These are phyloP conservation scores for Halophytophthora batemanensis DNA, from an alignment of 352 stramenopile species.

Conservation along the genomic window DNA sequence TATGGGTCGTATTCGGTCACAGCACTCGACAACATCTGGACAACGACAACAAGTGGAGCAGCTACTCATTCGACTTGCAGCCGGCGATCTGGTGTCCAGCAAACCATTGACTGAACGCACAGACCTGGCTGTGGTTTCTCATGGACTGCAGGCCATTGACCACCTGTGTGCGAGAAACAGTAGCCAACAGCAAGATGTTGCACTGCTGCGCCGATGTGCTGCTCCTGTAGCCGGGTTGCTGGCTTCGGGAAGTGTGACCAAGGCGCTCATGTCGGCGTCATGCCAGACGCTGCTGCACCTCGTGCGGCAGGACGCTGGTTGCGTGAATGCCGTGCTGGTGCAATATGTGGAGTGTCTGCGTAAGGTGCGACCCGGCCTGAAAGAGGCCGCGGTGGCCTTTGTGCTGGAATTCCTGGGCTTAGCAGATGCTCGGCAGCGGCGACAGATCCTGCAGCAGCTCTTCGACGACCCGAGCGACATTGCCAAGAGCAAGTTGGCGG, in stretches of 20 bases:
- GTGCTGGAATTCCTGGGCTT: slow-evolving; percentile 71
- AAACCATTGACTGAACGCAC: slow-evolving; percentile 20
- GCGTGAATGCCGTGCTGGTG: slow-evolving; percentile 32
- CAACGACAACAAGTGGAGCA: slow-evolving; percentile 56
- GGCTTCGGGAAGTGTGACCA: slow-evolving; percentile 41
- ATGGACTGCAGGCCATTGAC: slow-evolving; percentile 41
- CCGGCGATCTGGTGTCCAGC: slow-evolving; percentile 6
- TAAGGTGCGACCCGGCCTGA: slow-evolving; percentile 40
- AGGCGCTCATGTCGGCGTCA: slow-evolving; percentile 50
- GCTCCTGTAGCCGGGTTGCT: slow-evolving; percentile 39
- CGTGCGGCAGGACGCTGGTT: slow-evolving; percentile 48
- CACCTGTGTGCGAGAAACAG: slow-evolving; percentile 44
- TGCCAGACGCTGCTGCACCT: slow-evolving; percentile 68
- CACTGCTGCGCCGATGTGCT: slow-evolving; percentile 43
- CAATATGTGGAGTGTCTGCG: slow-evolving; percentile 52
- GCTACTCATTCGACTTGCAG: slow-evolving; percentile 32
- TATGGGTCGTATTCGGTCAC: slow-evolving; percentile 35
- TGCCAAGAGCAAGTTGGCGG: slow-evolving; percentile 67
- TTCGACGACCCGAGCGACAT: slow-evolving; percentile 76
- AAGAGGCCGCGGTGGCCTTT: slow-evolving; percentile 59
- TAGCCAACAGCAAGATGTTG: slow-evolving; percentile 29
- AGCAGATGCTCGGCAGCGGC: slow-evolving; percentile 36
- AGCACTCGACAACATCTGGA: slow-evolving; percentile 34
- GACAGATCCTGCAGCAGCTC: slow-evolving; percentile 58
- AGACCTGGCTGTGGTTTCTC: slow-evolving; percentile 21